Conservation (phyloP, 768 basidiomycete genomes). For the Botryobasidium botryosum region DNA sequence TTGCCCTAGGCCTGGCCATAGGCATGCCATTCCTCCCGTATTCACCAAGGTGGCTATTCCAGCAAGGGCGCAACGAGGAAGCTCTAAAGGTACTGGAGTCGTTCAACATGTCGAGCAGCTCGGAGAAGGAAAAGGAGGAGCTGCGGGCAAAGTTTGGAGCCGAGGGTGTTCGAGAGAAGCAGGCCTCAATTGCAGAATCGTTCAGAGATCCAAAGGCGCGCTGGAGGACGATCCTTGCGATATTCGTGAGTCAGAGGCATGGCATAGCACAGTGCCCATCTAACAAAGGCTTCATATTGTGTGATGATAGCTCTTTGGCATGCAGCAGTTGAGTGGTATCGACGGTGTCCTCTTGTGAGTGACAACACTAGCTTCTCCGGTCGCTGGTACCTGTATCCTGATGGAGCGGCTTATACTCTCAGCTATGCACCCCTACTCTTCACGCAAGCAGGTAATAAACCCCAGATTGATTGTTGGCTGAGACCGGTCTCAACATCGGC, state of each 20-base stretch:
- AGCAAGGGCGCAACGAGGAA: slow-evolving; percentile 22
- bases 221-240: slow-evolving; percentile 23
- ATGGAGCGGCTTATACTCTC: too few species aligned
- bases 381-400: too few species aligned
- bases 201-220: slow-evolving; percentile 6
- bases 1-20: slow-evolving; percentile 11
- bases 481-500: background rate
- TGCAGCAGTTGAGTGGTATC: slow-evolving; percentile 20
- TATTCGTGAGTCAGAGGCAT: slow-evolving; percentile 31
- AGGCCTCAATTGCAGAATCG: slow-evolving; percentile 4
- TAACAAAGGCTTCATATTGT: background rate
- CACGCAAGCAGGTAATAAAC: slow-evolving; percentile 22
- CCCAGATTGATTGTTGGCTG: background rate
- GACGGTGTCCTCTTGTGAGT: slow-evolving; percentile 23
- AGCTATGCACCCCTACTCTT: slow-evolving; percentile 34
- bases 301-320: slow-evolving; percentile 3
- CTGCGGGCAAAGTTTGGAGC: background rate
- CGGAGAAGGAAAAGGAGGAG: slow-evolving; percentile 19
- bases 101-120: slow-evolving; percentile 12
- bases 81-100: slow-evolving; percentile 15
- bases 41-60: slow-evolving; percentile 22
- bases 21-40: slow-evolving; percentile 11
- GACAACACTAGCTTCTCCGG: too few species aligned
- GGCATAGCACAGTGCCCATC: slow-evolving; percentile 15
- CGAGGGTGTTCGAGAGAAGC: background rate